Evolutionary conservation across 345 rosid species (phyloP), one percentile per base, ranked within the genome.

Genomic region (Gossypioides kirkii): DNA sequence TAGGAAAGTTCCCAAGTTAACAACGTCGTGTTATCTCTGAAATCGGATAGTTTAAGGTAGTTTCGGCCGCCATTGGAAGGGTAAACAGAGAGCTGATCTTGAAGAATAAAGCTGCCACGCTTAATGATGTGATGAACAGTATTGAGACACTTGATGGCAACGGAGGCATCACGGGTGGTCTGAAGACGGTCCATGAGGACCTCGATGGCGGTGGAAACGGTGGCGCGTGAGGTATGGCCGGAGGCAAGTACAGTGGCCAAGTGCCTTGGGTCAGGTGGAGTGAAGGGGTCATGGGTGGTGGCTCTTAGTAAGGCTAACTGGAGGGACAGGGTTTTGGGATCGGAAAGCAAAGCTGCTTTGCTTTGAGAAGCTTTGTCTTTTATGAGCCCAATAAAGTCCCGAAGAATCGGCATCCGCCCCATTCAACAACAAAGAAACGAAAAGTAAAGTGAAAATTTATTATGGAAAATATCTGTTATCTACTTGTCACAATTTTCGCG

Each of bases 121-220:
- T 82, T 85, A 72, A 86, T 80, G 71, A 94, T 81, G 36, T 85
- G 87, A 68, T 91, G 98, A 26, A 87, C 81, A 28, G 82, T 71
- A 81, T 87, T 74, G 23, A 94, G 85, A 67, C 93, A 89, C 84
- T 94, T 94, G 80, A 89, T 55, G 38, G 97, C 92, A 8, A 94
- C 97, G 53, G 87, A 80, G 68, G 97, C 87, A 59, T 90, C 91
- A 25, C 68, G 76, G 58, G 98, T 91, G 23, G 87, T 82, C 67
- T 91, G 96, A 65, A 94, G 94, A 36, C 98, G 96, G 77, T 90
- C 91, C 97, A 94, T 90, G 50, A 94, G 86, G 25, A 88, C 79
- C 53, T 86, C 89, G 6, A 94, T 79, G 64, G 83, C 91, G 18
- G 88, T 73, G 61, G 93, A 38, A 2, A 92, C 94, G 76, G 89